phyloP scores from a whole-genome alignment of 139 green algal genomes.

The Micractinium sp. region DNA sequence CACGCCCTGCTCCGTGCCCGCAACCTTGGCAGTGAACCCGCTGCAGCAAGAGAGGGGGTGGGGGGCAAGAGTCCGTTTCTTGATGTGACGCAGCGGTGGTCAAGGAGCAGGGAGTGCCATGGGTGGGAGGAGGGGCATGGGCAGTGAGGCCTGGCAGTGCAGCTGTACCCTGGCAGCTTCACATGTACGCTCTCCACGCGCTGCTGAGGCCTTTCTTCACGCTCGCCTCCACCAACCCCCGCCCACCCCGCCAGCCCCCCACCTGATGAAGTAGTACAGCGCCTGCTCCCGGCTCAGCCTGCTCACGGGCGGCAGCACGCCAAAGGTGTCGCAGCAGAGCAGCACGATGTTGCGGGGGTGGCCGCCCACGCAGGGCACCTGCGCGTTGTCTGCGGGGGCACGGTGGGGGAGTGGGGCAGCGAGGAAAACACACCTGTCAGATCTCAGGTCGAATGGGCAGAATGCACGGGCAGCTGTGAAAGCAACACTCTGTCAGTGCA shows the following conservation, averaged over 20 bases:
- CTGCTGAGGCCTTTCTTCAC: no score
- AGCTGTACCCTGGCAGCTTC: not conserved
- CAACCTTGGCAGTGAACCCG: conserved; percentile 97
- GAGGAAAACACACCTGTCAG: no score
- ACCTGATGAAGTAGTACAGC: conserved; percentile 97
- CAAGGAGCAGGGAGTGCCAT: not conserved
- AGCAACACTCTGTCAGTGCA: not conserved
- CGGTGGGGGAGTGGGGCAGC: no score
- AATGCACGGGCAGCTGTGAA: not conserved
- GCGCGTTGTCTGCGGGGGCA: conserved; percentile 21
- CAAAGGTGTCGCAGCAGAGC: conserved; percentile 92
- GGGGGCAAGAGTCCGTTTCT: no score
- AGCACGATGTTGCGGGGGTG: conserved; percentile 92
- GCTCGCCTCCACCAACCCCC: no score
- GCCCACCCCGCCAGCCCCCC: not conserved
- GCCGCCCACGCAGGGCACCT: conserved; percentile 78
- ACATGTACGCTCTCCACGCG: not conserved
- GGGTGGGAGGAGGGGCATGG: not conserved
- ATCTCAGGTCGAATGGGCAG: not conserved
- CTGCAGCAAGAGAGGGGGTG: conserved; percentile 15
- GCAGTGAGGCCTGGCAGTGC: not conserved
- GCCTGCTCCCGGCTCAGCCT: conserved; percentile 87
- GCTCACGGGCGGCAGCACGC: conserved; percentile 91
- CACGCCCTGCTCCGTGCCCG: conserved; percentile 93
- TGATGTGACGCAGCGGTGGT: no score